These are phyloP conservation scores for Gossypium laxum DNA, from an alignment of 441 rosid species.

Conservation along the genomic window DNA sequence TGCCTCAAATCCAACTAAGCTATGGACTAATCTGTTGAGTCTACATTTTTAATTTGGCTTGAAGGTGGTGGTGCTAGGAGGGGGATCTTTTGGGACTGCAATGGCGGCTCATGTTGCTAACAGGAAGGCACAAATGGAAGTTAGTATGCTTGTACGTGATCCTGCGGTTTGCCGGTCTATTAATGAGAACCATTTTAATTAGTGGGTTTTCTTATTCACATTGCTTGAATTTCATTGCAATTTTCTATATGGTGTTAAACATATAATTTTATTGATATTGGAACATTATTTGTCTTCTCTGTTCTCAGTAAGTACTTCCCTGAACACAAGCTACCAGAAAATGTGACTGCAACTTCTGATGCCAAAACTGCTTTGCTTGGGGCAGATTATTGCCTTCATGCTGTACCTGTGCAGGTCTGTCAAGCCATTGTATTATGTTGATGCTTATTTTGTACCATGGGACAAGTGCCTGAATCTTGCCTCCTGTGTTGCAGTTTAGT, in stretches of 20 bases:
- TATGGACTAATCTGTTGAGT: background rate
- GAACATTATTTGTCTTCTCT: conserved; percentile 1
- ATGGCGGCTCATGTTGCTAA: conserved; percentile 87
- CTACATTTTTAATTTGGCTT: background rate
- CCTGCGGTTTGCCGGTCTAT: conserved; percentile 56
- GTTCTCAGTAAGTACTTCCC: conserved; percentile 68
- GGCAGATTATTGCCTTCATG: conserved; percentile 80
- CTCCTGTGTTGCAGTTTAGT: conserved; percentile 58
- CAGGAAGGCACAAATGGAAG: conserved; percentile 56
- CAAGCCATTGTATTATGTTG: background rate
- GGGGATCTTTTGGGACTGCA: conserved; percentile 91
- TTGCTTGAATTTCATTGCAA: background rate
- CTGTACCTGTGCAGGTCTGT: conserved; percentile 82
- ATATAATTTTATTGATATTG: background rate
- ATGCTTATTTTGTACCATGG: background rate
- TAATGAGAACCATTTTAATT: conserved; percentile 47
- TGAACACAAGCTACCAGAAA: conserved; percentile 61
- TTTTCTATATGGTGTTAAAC: background rate
- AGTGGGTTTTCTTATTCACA: conserved; percentile 23
- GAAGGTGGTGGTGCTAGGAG: conserved; percentile 89
- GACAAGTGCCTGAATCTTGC: conserved; percentile 14
- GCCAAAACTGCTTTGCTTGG: conserved; percentile 60
- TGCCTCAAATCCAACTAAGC: background rate
- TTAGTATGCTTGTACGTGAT: conserved; percentile 73
- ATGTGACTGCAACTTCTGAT: conserved; percentile 70